phyloP scores from a whole-genome alignment of 2,329 filamentous ascomycete genomes.

The Aspergillus flavus region DNA sequence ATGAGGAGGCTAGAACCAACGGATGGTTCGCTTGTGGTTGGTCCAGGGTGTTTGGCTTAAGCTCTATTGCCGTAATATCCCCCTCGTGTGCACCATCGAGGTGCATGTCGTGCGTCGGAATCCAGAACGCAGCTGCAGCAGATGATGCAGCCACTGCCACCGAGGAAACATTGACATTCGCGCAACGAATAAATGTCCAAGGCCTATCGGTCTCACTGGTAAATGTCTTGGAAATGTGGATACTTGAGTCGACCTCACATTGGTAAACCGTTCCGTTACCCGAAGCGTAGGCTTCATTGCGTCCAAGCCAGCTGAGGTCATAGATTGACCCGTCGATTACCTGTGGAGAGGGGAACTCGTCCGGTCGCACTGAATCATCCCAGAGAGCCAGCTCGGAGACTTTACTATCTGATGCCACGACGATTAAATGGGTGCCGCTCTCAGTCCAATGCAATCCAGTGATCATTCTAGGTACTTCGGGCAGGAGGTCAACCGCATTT shows the following conservation, averaged over 20 bases:
- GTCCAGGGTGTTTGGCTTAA: conserved; percentile 34
- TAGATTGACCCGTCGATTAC: conserved; percentile 42
- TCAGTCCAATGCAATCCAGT: conserved; percentile 47
- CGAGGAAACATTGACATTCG: conserved; percentile 29
- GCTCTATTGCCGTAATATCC: conserved; percentile 47
- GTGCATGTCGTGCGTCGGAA: conserved; percentile 47
- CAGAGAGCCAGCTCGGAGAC: conserved; percentile 47
- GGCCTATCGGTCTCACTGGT: conserved; percentile 32
- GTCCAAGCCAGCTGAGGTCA: conserved; percentile 47
- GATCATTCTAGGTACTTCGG: conserved; percentile 48
- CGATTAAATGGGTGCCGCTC: conserved; percentile 41
- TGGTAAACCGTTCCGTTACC: conserved; percentile 45
- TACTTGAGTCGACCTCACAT: conserved; percentile 41
- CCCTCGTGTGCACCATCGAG: conserved; percentile 44
- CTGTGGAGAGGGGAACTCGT: conserved; percentile 40
- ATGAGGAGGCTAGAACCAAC: conserved; percentile 47
- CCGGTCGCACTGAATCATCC: conserved; percentile 43
- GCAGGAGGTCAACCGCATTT: conserved; percentile 47
- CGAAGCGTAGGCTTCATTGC: conserved; percentile 41
- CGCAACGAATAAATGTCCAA: conserved; percentile 47
- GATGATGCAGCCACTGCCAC: conserved; percentile 45
- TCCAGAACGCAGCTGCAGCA: conserved; percentile 44
- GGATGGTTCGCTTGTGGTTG: conserved; percentile 26
- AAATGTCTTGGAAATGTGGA: conserved; percentile 40
- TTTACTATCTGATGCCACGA: conserved; percentile 47